Percentiles rank a stretch among this genome's conserved stretches.
Conservation (phyloP, 164 flowering plant genomes). For the Chimonanthus praecox region DNA sequence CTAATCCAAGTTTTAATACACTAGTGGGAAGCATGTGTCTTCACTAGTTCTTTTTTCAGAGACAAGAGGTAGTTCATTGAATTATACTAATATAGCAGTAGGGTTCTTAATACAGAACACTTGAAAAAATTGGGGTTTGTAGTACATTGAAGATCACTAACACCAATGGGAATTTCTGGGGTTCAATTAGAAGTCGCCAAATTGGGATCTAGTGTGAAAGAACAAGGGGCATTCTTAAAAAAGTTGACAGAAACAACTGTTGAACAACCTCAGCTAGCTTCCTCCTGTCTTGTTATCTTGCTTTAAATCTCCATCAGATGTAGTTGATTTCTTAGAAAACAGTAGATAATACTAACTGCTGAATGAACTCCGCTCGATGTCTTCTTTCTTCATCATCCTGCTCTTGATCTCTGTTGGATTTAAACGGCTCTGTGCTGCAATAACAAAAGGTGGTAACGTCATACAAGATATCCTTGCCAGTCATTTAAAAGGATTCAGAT, state of each 20-base stretch:
- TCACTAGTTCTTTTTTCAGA: neutral
- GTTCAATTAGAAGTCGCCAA: neutral
- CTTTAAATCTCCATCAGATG: neutral
- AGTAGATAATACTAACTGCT: conserved; percentile 57
- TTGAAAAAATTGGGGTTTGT: neutral
- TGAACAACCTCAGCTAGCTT: conserved; percentile 50
- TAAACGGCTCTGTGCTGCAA: conserved; percentile 34
- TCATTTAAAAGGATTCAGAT: neutral
- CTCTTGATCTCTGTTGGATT: conserved; percentile 24
- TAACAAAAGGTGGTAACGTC: neutral
- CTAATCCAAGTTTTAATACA: too few species aligned
- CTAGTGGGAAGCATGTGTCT: neutral
- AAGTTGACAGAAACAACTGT: conserved; percentile 54
- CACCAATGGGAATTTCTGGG: neutral
- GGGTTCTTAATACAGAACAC: neutral
- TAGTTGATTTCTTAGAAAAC: conserved; percentile 29
- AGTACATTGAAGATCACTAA: neutral
- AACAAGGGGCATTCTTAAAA: conserved; percentile 20
- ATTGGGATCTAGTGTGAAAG: neutral
- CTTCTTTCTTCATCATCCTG: conserved; percentile 42
- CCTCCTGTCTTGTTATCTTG: conserved; percentile 33
- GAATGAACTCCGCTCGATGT: conserved; percentile 48
- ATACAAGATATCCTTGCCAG: neutral
- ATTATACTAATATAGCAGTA: neutral
- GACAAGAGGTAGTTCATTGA: neutral